Base-by-base conservation (phyloP, 345 rosid species). In the Eucalyptus marginata region DNA sequence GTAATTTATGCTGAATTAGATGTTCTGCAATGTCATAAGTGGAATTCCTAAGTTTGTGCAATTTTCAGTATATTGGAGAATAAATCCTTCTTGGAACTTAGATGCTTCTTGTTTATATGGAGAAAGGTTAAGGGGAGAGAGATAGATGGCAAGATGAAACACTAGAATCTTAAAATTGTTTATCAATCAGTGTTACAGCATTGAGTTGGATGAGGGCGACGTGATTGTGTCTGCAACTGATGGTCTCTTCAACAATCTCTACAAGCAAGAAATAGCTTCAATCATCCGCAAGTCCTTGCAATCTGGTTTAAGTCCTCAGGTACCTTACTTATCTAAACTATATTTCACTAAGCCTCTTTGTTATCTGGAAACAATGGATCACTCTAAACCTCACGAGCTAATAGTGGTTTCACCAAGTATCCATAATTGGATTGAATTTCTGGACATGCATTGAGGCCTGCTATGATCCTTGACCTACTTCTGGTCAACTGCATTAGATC, bases 231-330 rank as follows among this genome's bases (percentile, higher is more conserved):
- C 91, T 40, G 97, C 95, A 50, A 95, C 95, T 18, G 94, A 95
- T 94, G 98, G 99, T 68, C 96, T 97, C 85, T 96, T 95, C 89
- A 94, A 97, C 92, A 97, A 97, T 88, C 90, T 97, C 13, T 96
- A 93, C n/a, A 95, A 93, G 87, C 92, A 91, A 94, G 96, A 95
- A 90, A 94, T 97, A 84, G 94, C 92, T 91, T 93, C 92, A 51
- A 87, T 94, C 50, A 92, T 92, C 89, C 56, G 89, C 90, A 91
- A 86, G 86, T 93, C 94, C 52, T 87, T 94, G 90, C 91, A 93
- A 88, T 93, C 93, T 54, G 86, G 89, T 88, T 89, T 89, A 79
- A 90, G 93, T 89, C 95, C 95, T 92, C 93, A 95, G 97, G 98
- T 96, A 31, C 91, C 15, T 40, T 76, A 47, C 84, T 40, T 76